Percentiles rank a stretch among this genome's conserved stretches.
phyloP scores from a whole-genome alignment of 2,329 filamentous ascomycete genomes.

The Helicocarpus griseus region DNA sequence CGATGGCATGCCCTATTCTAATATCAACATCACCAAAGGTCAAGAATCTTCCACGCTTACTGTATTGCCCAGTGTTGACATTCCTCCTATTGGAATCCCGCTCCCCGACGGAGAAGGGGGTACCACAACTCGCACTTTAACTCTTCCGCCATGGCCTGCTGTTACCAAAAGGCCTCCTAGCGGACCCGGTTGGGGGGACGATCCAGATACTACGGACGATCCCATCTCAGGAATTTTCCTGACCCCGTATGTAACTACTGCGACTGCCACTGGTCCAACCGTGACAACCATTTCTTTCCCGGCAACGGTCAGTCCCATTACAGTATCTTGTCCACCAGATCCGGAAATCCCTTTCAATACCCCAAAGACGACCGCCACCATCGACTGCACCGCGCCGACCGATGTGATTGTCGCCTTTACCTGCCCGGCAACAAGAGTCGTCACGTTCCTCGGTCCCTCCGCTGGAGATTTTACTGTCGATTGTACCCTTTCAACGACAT shows the following conservation, averaged over 20 bases:
- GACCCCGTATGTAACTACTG: neutral
- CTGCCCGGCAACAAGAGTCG: conserved; percentile 3
- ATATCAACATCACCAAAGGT: conserved; percentile 2
- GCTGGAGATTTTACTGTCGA: conserved; percentile 1
- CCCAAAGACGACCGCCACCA: conserved; percentile 1
- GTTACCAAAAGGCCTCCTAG: conserved; percentile 2
- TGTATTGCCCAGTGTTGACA: neutral
- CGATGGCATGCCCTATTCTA: conserved; percentile 1
- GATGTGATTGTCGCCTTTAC: neutral
- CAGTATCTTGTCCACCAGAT: neutral
- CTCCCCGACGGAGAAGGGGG: neutral
- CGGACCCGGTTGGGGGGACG: neutral
- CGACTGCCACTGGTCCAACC: neutral
- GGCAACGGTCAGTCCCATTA: conserved; percentile 2
- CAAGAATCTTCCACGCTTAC: neutral
- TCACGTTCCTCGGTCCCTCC: conserved; percentile 2
- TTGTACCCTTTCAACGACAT: conserved; percentile 3
- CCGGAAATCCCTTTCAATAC: conserved; percentile 2
- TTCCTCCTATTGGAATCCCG: neutral
- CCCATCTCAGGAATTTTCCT: neutral
- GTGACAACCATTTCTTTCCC: conserved; percentile 1
- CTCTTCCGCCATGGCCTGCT: conserved; percentile 3
- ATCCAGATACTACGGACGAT: conserved; percentile 1
- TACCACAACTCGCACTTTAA: neutral
- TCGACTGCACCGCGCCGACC: neutral